Evolutionary conservation across 176 grass and related monocot species (phyloP).

Genomic region (Urochloa ruziziensis): DNA sequence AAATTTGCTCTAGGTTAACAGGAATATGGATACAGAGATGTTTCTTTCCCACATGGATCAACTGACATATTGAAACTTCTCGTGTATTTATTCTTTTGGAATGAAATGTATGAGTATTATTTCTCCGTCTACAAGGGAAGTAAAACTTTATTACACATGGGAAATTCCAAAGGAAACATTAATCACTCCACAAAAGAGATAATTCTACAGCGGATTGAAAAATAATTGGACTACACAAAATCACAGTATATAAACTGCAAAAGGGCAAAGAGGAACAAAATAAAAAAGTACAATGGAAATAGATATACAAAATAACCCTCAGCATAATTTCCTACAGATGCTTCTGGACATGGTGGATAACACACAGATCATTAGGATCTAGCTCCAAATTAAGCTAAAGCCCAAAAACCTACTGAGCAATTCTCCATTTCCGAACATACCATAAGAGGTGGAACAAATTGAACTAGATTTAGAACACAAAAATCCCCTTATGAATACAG

Average conservation of each 20-base stretch:
- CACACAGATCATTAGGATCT: background rate
- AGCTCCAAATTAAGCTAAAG: background rate
- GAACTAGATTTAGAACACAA: background rate
- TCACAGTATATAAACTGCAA: background rate
- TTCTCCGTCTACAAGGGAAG: background rate
- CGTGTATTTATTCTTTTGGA: background rate
- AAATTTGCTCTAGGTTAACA: constrained; percentile 3
- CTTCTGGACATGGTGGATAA: background rate
- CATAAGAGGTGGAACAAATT: background rate
- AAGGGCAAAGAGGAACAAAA: background rate
- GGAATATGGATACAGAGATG: background rate
- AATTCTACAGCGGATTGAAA: background rate
- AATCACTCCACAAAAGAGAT: background rate
- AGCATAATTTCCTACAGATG: background rate
- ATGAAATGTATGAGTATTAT: background rate
- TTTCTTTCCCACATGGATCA: background rate
- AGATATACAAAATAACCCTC: background rate
- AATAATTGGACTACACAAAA: background rate
- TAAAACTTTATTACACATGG: background rate
- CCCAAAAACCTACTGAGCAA: background rate
- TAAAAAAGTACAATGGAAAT: background rate
- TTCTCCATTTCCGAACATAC: background rate
- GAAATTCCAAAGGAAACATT: background rate
- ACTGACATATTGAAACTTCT: constrained; percentile 16
- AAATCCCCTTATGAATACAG: background rate